Evolutionary conservation across 1,284 basidiomycete genomes (phyloP).

Genomic region (Tranzscheliella williamsii): DNA sequence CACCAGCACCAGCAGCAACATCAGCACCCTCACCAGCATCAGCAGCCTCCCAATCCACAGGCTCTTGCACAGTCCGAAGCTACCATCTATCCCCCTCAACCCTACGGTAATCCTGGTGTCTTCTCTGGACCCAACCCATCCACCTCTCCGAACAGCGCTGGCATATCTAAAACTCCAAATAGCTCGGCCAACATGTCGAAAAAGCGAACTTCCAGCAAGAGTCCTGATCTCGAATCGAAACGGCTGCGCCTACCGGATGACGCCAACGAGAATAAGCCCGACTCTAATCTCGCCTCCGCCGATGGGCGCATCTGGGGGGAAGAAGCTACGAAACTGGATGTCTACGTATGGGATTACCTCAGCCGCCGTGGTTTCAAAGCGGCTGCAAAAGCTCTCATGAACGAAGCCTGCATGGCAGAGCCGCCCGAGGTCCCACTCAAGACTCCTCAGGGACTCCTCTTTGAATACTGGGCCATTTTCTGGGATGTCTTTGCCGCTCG

Average conservation of each 20-base stretch:
- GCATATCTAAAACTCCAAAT: slow-evolving; percentile 31
- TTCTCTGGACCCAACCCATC: slow-evolving; percentile 17
- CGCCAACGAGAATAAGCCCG: slow-evolving; percentile 8
- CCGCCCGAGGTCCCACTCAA: slow-evolving; percentile 54
- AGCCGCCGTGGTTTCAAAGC: slow-evolving; percentile 47
- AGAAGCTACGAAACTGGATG: slow-evolving; percentile 55
- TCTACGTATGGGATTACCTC: slow-evolving; percentile 61
- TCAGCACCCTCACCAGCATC: slow-evolving; percentile 12
- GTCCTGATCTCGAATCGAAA: slow-evolving; percentile 41
- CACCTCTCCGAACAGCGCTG: slow-evolving; percentile 29
- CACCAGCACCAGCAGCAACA: slow-evolving; percentile 12
- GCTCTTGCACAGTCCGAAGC: slow-evolving; percentile 11
- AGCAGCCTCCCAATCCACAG: slow-evolving; percentile 3
- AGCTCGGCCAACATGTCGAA: slow-evolving; percentile 28
- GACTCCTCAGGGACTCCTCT: slow-evolving; percentile 55
- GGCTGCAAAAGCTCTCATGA: slow-evolving; percentile 50
- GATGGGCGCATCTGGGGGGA: slow-evolving; percentile 47
- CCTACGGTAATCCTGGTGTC: slow-evolving; percentile 32
- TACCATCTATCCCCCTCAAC: slow-evolving; percentile 43
- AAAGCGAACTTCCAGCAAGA: slow-evolving; percentile 45
- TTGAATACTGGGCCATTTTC: slow-evolving; percentile 60
- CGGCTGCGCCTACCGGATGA: slow-evolving; percentile 36
- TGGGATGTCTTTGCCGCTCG: slow-evolving; percentile 59
- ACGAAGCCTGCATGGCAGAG: slow-evolving; percentile 52
- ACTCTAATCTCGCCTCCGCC: slow-evolving; percentile 2